Conservation (phyloP, 1,139 yeast species). For the Debaryomyces sp. region DNA sequence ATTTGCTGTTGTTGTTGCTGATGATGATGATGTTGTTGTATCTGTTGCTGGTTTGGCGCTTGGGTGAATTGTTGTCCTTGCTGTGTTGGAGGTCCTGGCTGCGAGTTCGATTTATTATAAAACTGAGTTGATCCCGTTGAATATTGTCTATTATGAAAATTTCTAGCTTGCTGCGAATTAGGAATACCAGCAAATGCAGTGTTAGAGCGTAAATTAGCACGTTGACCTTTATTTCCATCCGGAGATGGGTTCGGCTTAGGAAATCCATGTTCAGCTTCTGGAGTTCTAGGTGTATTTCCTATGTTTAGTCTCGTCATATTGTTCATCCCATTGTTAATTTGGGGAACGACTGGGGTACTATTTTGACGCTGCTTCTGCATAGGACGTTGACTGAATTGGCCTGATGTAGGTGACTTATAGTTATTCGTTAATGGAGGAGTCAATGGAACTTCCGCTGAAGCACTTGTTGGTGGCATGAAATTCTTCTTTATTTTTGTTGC, state of each 20-base stretch:
- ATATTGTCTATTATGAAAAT: constrained; percentile 3
- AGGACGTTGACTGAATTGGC: constrained; percentile 10
- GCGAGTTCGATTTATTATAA: background rate
- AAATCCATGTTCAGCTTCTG: constrained; percentile 6
- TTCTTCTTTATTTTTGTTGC: constrained; percentile 35
- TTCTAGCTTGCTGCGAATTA: background rate
- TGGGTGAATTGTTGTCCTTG: background rate
- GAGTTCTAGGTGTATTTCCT: constrained; percentile 1
- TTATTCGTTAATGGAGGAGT: constrained; percentile 9
- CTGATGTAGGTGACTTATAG: constrained; percentile 7
- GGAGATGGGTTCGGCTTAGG: background rate
- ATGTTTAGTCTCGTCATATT: constrained; percentile 4
- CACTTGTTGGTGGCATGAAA: constrained; percentile 5
- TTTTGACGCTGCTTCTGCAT: constrained; percentile 11
- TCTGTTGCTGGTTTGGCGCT: background rate
- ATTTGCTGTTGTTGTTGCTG: background rate
- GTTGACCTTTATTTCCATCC: constrained; percentile 4
- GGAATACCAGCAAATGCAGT: constrained; percentile 14
- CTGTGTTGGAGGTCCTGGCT: background rate
- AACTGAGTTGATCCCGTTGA: constrained; percentile 2
- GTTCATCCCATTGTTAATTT: background rate
- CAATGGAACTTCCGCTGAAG: constrained; percentile 4
- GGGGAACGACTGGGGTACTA: constrained; percentile 6
- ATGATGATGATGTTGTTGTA: too few relatives aligned
- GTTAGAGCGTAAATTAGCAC: constrained; percentile 13